phyloP scores from a whole-genome alignment of 148 eudicot species.

The Persicaria maculosa region DNA sequence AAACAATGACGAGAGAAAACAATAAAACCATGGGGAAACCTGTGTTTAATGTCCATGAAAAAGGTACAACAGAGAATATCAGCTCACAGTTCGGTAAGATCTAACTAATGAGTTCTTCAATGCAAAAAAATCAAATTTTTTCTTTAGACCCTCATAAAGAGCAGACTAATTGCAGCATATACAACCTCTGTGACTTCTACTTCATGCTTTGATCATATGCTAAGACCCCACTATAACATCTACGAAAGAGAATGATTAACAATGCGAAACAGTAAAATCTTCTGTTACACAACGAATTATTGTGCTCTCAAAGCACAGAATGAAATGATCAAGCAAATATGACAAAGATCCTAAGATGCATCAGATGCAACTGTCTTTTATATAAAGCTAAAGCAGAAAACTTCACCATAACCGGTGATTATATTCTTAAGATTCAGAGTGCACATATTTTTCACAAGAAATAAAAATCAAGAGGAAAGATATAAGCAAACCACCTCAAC shows the following conservation, averaged over 20 bases:
- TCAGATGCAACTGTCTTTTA: too few species aligned
- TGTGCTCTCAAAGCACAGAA: neutral
- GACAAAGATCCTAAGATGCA: neutral
- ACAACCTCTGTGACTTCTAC: neutral
- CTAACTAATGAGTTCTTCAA: neutral
- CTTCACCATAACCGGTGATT: neutral
- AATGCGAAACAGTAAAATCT: neutral
- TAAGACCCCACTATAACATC: neutral
- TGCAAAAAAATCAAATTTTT: neutral
- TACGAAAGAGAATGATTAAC: neutral
- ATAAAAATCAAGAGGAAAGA: slow-evolving; percentile 24
- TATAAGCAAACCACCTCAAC: slow-evolving; percentile 78
- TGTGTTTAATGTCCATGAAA: neutral
- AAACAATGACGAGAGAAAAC: neutral
- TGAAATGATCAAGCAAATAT: neutral
- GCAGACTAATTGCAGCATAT: neutral
- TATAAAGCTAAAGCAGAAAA: too few species aligned
- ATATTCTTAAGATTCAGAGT: neutral
- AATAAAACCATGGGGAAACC: neutral
- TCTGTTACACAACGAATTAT: neutral
- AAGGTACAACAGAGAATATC: neutral
- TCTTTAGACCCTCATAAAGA: neutral
- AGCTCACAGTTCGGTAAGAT: neutral
- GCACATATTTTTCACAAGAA: neutral
- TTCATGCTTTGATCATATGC: neutral